phyloP scores from a whole-genome alignment of 352 stramenopile genomes.

The Phytophthora pini region DNA sequence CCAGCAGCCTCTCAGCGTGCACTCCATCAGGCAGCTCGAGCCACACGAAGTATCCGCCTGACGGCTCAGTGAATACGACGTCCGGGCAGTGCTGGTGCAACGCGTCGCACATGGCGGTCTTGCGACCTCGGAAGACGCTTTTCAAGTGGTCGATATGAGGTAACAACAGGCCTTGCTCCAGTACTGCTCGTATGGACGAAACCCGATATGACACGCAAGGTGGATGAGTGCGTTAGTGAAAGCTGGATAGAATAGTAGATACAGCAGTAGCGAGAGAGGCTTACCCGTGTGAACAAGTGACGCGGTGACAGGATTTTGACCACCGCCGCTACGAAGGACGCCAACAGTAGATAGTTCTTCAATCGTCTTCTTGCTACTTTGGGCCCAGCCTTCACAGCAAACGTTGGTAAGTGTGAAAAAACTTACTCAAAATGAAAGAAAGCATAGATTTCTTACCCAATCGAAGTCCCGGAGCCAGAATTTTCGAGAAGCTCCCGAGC shows the following conservation, averaged over 20 bases:
- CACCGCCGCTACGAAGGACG: constrained; percentile 89
- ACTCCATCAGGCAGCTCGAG: constrained; percentile 63
- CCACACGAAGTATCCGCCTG: constrained; percentile 89
- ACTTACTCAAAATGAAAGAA: background rate
- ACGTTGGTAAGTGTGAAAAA: background rate
- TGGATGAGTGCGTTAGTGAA: constrained; percentile 9
- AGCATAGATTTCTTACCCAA: constrained; percentile 59
- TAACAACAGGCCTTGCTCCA: constrained; percentile 59
- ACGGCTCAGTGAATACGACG: constrained; percentile 63
- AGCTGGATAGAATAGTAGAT: background rate
- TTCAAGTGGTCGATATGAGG: constrained; percentile 62
- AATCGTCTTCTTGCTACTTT: constrained; percentile 67
- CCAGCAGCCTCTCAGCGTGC: constrained; percentile 56
- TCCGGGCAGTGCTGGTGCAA: constrained; percentile 50
- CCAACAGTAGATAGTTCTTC: constrained; percentile 68
- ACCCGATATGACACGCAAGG: constrained; percentile 25
- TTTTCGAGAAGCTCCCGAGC: constrained; percentile 96
- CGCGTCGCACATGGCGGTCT: constrained; percentile 53
- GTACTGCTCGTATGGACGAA: constrained; percentile 41
- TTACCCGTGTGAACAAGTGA: constrained; percentile 80
- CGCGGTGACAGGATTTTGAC: constrained; percentile 91
- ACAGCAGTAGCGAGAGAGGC: constrained; percentile 21
- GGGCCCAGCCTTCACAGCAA: constrained; percentile 55
- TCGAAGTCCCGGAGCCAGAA: constrained; percentile 90
- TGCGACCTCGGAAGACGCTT: constrained; percentile 49